Evolutionary conservation across 164 flowering plant genomes (phyloP).

Genomic region (Tetrastigma voinierianum): DNA sequence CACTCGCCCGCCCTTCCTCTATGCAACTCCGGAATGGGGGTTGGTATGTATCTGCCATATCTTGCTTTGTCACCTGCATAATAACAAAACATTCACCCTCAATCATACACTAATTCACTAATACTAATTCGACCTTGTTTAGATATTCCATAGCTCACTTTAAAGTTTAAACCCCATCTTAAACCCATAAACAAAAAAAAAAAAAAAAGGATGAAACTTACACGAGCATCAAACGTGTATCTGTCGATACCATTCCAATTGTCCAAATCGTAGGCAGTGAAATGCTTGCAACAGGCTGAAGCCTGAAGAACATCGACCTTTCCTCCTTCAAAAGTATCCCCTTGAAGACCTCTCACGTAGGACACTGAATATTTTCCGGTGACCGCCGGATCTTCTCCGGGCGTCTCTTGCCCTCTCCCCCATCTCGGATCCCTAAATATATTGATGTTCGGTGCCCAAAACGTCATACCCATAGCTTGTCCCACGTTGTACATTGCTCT

Average conservation of each 20-base stretch:
- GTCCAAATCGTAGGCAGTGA: slow-evolving; percentile 93
- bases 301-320: slow-evolving; percentile 52
- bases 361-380: slow-evolving; percentile 61
- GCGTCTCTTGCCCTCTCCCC: slow-evolving; percentile 99
- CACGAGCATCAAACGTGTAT: slow-evolving; percentile 64
- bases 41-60: slow-evolving; percentile 84
- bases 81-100: not conserved
- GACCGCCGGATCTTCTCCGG: slow-evolving; percentile 84
- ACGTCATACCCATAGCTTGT: slow-evolving; percentile 88
- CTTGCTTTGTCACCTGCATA: slow-evolving; percentile 66
- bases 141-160: too few species aligned
- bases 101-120: not conserved
- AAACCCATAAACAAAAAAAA: not conserved
- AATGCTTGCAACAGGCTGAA: slow-evolving; percentile 96
- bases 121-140: too few species aligned
- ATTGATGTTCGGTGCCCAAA: slow-evolving; percentile 96
- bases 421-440: slow-evolving; percentile 92
- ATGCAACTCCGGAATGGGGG: slow-evolving; percentile 86
- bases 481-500: slow-evolving; percentile 84
- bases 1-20: slow-evolving; percentile 66
- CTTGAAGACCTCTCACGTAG: slow-evolving; percentile 87
- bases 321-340: slow-evolving; percentile 66
- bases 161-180: too few species aligned
- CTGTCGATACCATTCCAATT: slow-evolving; percentile 66
- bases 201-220: slow-evolving; percentile 24